Conservation (phyloP, 2,329 filamentous ascomycete species). For the Aspergillus transmontanensis region DNA sequence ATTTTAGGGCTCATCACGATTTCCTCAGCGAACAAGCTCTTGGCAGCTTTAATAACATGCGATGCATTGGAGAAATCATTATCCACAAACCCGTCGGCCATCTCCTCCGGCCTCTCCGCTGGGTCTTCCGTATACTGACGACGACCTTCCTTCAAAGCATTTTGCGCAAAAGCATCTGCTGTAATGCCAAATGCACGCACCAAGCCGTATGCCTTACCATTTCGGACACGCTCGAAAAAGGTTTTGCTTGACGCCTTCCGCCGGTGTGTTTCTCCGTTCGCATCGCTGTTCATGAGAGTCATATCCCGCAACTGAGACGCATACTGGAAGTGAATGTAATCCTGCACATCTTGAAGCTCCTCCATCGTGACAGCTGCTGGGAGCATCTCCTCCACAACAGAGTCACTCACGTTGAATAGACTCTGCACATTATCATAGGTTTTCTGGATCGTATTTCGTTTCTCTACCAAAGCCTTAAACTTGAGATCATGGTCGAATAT, state of each 20-base stretch:
- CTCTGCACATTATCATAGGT: constrained; percentile 73
- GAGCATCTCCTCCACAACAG: constrained; percentile 81
- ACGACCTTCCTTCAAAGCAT: constrained; percentile 75
- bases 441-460: constrained; percentile 81
- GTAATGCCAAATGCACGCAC: constrained; percentile 89
- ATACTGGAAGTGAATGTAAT: constrained; percentile 95
- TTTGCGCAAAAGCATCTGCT: constrained; percentile 84
- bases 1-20: constrained; percentile 84
- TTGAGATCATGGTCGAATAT: constrained; percentile 94
- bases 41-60: constrained; percentile 75
- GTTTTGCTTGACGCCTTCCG: constrained; percentile 81
- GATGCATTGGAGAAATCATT: constrained; percentile 75
- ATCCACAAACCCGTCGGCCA: constrained; percentile 77
- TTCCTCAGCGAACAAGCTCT: constrained; percentile 88
- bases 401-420: constrained; percentile 68
- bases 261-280: constrained; percentile 68
- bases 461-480: constrained; percentile 89
- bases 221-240: constrained; percentile 81
- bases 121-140: constrained; percentile 86
- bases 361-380: constrained; percentile 81
- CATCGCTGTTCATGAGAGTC: constrained; percentile 60
- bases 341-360: constrained; percentile 93
- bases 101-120: constrained; percentile 74
- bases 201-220: constrained; percentile 75
- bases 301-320: constrained; percentile 80